These are phyloP conservation scores for Spencermartinsiella europaea DNA, from an alignment of 805 yeast species.

Conservation along the genomic window DNA sequence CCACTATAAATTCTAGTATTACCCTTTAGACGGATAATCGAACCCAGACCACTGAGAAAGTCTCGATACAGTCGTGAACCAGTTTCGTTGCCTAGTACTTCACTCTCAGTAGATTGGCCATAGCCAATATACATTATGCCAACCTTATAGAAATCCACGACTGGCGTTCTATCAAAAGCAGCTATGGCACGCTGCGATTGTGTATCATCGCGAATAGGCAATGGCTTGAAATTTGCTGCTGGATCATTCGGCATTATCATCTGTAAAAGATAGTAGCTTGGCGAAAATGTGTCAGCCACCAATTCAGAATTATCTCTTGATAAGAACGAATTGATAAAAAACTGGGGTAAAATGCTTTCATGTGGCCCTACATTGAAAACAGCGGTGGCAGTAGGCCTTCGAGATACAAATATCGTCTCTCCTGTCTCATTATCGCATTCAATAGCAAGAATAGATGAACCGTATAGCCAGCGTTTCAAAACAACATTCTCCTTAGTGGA, in stretches of 20 bases:
- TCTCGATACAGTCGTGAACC: conserved; percentile 62
- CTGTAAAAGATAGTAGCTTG: conserved; percentile 50
- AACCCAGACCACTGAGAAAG: conserved; percentile 58
- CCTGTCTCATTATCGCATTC: conserved; percentile 51
- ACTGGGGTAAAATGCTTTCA: conserved; percentile 16
- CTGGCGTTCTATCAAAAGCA: conserved; percentile 69
- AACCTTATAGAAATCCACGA: conserved; percentile 69
- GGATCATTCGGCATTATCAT: conserved; percentile 41
- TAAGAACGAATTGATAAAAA: conserved; percentile 3
- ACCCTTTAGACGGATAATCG: conserved; percentile 50
- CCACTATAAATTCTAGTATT: conserved; percentile 57
- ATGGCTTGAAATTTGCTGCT: conserved; percentile 36
- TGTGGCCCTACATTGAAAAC: conserved; percentile 38
- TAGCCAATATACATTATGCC: conserved; percentile 74
- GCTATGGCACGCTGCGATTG: conserved; percentile 48
- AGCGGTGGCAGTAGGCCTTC: conserved; percentile 65
- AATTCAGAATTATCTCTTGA: neutral
- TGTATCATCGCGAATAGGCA: conserved; percentile 48
- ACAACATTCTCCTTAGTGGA: neutral
- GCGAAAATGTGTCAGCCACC: conserved; percentile 28
- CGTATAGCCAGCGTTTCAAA: conserved; percentile 53
- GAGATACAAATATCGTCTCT: conserved; percentile 42
- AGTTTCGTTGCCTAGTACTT: conserved; percentile 54
- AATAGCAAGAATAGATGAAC: conserved; percentile 51
- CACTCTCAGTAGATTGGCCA: conserved; percentile 56